These are phyloP conservation scores for Diaporthe eres DNA, from an alignment of 2,329 filamentous ascomycete species.

Conservation along the genomic window DNA sequence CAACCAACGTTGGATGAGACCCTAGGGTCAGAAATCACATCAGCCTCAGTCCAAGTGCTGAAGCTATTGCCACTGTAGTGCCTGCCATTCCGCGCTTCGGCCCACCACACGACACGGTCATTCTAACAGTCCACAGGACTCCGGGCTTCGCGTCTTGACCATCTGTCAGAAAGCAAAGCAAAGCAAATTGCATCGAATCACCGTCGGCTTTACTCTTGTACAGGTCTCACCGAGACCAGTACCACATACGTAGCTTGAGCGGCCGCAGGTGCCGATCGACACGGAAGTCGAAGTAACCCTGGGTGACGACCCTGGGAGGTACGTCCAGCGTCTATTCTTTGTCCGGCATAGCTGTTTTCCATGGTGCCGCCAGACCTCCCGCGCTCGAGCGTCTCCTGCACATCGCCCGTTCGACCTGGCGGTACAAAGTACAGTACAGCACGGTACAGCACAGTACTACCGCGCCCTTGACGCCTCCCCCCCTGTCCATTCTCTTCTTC, in stretches of 20 bases:
- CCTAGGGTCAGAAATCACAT: conserved; percentile 8
- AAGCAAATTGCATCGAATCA: conserved; percentile 30
- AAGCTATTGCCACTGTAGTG: conserved; percentile 12
- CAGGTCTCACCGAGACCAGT: conserved; percentile 39
- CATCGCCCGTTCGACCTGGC: conserved; percentile 1
- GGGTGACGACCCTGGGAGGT: conserved; percentile 26
- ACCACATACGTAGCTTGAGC: conserved; percentile 34
- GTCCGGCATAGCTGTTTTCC: conserved; percentile 29
- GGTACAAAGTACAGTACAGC: conserved; percentile 32
- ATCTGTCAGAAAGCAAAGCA: conserved; percentile 11
- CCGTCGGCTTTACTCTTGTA: conserved; percentile 40
- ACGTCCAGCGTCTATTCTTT: conserved; percentile 36
- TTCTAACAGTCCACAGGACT: conserved; percentile 25
- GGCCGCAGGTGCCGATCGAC: conserved; percentile 41
- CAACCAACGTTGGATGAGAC: conserved; percentile 23
- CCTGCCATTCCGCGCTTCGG: conserved; percentile 6
- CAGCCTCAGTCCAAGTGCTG: conserved; percentile 29
- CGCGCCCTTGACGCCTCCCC: conserved; percentile 31
- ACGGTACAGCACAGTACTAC: conserved; percentile 19
- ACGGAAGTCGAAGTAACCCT: conserved; percentile 39
- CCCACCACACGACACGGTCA: background rate
- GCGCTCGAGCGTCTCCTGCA: conserved; percentile 14
- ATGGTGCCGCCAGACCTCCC: conserved; percentile 26
- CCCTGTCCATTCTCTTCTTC: conserved; percentile 32
- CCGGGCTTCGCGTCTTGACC: background rate